phyloP scores from a whole-genome alignment of 1,284 basidiomycete genomes.

The Neotropicomus parvogracilis region DNA sequence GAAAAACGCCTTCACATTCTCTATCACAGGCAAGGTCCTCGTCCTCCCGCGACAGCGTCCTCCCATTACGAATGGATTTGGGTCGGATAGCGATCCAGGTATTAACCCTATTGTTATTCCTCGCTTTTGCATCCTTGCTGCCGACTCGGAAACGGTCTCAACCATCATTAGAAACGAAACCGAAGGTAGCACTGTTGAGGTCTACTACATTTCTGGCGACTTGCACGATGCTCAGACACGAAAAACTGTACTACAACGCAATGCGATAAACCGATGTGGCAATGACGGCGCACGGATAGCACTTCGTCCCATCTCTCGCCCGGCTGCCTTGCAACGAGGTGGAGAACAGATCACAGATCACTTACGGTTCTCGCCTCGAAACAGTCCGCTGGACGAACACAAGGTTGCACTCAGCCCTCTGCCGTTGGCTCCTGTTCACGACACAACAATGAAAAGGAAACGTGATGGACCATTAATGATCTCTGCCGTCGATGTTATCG shows the following conservation, averaged over 20 bases:
- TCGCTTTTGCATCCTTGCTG: slow-evolving; percentile 62
- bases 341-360: slow-evolving; percentile 23
- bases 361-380: slow-evolving; percentile 30
- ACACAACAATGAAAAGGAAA: slow-evolving; percentile 32
- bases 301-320: slow-evolving; percentile 40
- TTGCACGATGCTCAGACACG: slow-evolving; percentile 56
- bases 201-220: slow-evolving; percentile 57
- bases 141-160: slow-evolving; percentile 55
- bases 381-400: slow-evolving; percentile 31
- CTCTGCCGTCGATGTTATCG: slow-evolving; percentile 50
- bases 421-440: slow-evolving; percentile 23
- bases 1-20: slow-evolving; percentile 62
- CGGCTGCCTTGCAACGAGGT: slow-evolving; percentile 27
- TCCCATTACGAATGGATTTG: slow-evolving; percentile 21
- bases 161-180: slow-evolving; percentile 57
- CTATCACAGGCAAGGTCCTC: slow-evolving; percentile 60
- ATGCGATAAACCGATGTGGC: slow-evolving; percentile 52
- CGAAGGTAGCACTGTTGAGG: slow-evolving; percentile 48
- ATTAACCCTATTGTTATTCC: slow-evolving; percentile 55
- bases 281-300: slow-evolving; percentile 57
- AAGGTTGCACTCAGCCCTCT: slow-evolving; percentile 17
- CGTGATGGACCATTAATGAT: slow-evolving; percentile 61
- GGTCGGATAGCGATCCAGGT: slow-evolving; percentile 36
- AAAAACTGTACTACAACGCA: slow-evolving; percentile 58
- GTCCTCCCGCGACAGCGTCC: slow-evolving; percentile 45